Percentiles rank a stretch among this genome's conserved stretches.
These are phyloP conservation scores for Tylopilus cervinicoccineus DNA, from an alignment of 768 basidiomycete species.

Conservation along the genomic window DNA sequence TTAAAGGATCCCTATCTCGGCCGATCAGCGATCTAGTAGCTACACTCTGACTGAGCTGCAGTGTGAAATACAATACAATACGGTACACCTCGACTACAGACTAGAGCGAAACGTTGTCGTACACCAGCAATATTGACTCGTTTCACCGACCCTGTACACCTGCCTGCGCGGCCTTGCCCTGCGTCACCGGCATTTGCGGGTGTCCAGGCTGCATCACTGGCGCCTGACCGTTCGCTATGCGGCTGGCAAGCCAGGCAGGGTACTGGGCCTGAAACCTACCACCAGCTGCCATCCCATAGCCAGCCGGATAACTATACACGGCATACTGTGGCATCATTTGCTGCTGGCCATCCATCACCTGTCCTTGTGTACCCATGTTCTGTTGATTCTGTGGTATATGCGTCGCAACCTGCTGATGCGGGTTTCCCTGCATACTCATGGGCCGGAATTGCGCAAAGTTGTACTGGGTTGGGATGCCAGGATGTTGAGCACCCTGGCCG, in stretches of 20 bases:
- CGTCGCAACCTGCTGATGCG: constrained; percentile 23
- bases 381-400: constrained; percentile 28
- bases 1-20: constrained; percentile 14
- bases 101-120: constrained; percentile 2
- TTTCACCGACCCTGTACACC: constrained; percentile 34
- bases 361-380: constrained; percentile 22
- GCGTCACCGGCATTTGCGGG: constrained; percentile 28
- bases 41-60: constrained; percentile 6
- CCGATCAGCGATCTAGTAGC: constrained; percentile 10
- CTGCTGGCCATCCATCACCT: constrained; percentile 26
- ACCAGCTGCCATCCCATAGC: constrained; percentile 18
- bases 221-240: constrained; percentile 25
- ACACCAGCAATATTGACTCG: neutral
- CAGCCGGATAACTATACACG: constrained; percentile 25
- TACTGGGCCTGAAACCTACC: constrained; percentile 20
- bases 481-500: constrained; percentile 24
- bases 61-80: constrained; percentile 14
- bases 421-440: constrained; percentile 24
- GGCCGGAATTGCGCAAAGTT: constrained; percentile 35
- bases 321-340: constrained; percentile 29
- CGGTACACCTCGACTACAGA: constrained; percentile 7
- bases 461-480: constrained; percentile 27
- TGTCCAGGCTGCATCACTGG: constrained; percentile 28
- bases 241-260: constrained; percentile 22
- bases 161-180: constrained; percentile 32